Conservation (phyloP, 305 asterid species). For the Striga hermonthica region DNA sequence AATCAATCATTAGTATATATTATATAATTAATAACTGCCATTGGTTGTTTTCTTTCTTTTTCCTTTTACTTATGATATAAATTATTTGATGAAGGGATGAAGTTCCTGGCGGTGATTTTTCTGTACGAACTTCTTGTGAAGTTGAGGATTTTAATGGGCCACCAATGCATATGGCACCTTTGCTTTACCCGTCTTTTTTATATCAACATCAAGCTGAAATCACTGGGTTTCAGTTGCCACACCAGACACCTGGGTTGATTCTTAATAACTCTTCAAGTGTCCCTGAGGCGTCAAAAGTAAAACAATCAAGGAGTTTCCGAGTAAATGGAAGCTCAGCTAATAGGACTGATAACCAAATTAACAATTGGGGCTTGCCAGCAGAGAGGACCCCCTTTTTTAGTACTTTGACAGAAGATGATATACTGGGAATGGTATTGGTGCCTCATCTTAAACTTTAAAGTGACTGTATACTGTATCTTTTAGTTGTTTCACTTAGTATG, state of each 20-base stretch:
- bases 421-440: slow-evolving; percentile 74
- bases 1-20: slow-evolving; percentile 14
- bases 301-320: slow-evolving; percentile 40
- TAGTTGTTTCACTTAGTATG: slow-evolving; percentile 10
- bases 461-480: slow-evolving; percentile 16
- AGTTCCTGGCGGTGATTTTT: slow-evolving; percentile 41
- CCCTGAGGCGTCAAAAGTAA: slow-evolving; percentile 37
- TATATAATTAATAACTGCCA: slow-evolving; percentile 19
- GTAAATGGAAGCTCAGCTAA: slow-evolving; percentile 39
- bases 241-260: slow-evolving; percentile 40
- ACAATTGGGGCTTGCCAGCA: slow-evolving; percentile 54
- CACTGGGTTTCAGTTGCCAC: slow-evolving; percentile 53
- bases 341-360: slow-evolving; percentile 36
- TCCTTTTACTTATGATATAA: slow-evolving; percentile 16
- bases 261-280: slow-evolving; percentile 37
- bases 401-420: slow-evolving; percentile 81
- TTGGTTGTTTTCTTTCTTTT: slow-evolving; percentile 22
- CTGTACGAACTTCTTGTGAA: slow-evolving; percentile 42
- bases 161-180: slow-evolving; percentile 46
- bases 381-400: slow-evolving; percentile 49
- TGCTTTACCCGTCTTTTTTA: slow-evolving; percentile 52
- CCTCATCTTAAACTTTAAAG: slow-evolving; percentile 32
- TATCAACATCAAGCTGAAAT: slow-evolving; percentile 67
- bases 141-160: slow-evolving; percentile 45
- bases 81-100: slow-evolving; percentile 56